Base-by-base conservation (phyloP, 352 stramenopile species). In the Globisporangium echinulatum region DNA sequence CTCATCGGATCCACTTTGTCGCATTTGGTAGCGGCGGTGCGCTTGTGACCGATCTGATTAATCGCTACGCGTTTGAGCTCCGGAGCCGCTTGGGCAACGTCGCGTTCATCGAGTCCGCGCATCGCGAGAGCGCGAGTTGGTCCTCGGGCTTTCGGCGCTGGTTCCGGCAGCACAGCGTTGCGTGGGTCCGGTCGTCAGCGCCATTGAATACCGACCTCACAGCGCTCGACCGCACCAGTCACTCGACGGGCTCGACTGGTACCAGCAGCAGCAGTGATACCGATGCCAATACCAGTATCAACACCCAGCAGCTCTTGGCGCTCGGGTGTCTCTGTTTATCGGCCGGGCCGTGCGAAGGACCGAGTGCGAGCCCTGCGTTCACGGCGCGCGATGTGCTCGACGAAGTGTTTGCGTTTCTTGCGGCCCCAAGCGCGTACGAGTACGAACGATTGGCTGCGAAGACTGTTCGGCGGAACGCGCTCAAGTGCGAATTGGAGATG, bases 1-100 rank as follows among this genome's bases (percentile, higher is more conserved):
- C 85, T 10, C 75, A 90, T 59, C 88, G 95, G 57, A 92, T 96
- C 59, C 88, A 94, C 64, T 92, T 97, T 55, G 86, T 96, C 54
- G 84, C 79, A 7, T 95, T 93, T 58, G 89, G 89, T 25, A 93
- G 92, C 50, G 85, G 85, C 7, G 89, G 89, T 13, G 64, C 85
- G 4, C 61, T 90, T 15, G 82, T 96, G 1, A 77, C 84, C 42
- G 85, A 92, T 19, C 64, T 96, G 17, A 79, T 97, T 36, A 81
- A 91, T 36, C 82, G 92, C 54, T 88, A 91, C 51, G 67, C 75
- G 36, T 82, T 84, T 56, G 82, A 90, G 58, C 74, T 93, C 49
- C 83, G 87, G 58, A 89, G 86, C 54, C 71, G 87, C 25, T 72
- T 96, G 36, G 85, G 79, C 1, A 94, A 87, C 57, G 85, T 97